Evolutionary conservation across 2,329 filamentous ascomycete species (phyloP), one percentile per base, ranked within the genome.

Genomic region (Mycogone perniciosa): DNA sequence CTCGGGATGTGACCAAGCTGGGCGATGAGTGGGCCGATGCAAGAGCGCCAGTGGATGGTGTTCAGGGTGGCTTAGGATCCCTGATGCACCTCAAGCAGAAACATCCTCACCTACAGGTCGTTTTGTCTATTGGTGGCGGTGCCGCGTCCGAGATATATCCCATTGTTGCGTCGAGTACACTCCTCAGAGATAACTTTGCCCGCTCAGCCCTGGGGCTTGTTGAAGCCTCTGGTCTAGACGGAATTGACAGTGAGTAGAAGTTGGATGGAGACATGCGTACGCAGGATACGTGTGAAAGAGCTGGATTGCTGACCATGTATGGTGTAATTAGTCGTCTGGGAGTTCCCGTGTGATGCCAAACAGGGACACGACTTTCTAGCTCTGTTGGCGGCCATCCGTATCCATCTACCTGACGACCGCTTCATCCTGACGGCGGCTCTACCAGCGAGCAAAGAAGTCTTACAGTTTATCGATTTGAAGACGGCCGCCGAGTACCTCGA

Each of bases 21-120:
- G 87, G 84, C 62, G 87, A 93, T 67, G 85, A 89, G 67, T 88
- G 81, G 79, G 87, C 86, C 42, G 88, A 92, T 71, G 74, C 79
- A 38, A 76, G 83, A 60, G 86, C 84, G 60, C 80, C 82, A 13
- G 86, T 89, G 43, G 85, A 91, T 58, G 86, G 85, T 40, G 77
- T 80, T 4, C 74, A 80, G 44, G 86, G 86, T 38, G 89, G 86
- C 41, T 71, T 93, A 47, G 82, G 85, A 31, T 87, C 88, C 7
- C 78, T 92, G 60, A 82, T 84, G 67, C 76, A 84, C 56, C 74
- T 91, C 56, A 92, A 91, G 67, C 74, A 80, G 57, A 78, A 81
- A 58, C 82, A 90, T 62, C 78, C 77, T 31, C 80, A 86, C 62
- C 73, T 93, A 48, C 84, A 85, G 59, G 79, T 90, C n/a, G 76